These are phyloP conservation scores for Cryomyces antarcticus DNA, from an alignment of 495 filamentous ascomycete genomes.

Conservation along the genomic window DNA sequence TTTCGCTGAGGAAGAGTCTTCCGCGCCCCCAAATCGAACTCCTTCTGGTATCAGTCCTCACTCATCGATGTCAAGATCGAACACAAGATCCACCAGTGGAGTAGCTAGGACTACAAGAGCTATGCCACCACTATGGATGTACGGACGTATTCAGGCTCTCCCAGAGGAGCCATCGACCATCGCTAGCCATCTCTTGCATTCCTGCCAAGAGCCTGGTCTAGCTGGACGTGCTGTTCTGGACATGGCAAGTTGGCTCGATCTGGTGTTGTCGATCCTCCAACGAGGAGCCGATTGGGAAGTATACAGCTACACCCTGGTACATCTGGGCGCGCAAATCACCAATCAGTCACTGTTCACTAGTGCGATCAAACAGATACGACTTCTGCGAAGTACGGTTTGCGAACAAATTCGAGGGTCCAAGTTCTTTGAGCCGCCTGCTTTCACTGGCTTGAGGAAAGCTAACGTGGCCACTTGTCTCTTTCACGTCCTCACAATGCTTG, in stretches of 20 bases:
- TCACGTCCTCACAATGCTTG: conserved; percentile 59
- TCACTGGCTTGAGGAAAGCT: conserved; percentile 60
- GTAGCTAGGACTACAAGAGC: conserved; percentile 14
- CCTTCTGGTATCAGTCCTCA: conserved; percentile 5
- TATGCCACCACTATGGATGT: conserved; percentile 33
- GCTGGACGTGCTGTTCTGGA: conserved; percentile 27
- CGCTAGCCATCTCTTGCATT: conserved; percentile 17
- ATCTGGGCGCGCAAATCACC: conserved; percentile 70
- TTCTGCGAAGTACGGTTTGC: conserved; percentile 57
- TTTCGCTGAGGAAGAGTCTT: conserved; percentile 7
- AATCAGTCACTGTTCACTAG: conserved; percentile 72
- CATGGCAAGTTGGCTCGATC: conserved; percentile 56
- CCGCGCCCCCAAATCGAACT: conserved; percentile 7
- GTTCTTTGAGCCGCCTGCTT: conserved; percentile 53
- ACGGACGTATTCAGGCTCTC: conserved; percentile 27
- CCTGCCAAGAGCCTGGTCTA: conserved; percentile 6
- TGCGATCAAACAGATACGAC: conserved; percentile 48
- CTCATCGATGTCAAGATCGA: conserved; percentile 17
- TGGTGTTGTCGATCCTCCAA: conserved; percentile 50
- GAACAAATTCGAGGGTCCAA: conserved; percentile 56
- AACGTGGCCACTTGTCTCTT: conserved; percentile 80
- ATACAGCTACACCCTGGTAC: conserved; percentile 74
- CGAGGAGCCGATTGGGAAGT: conserved; percentile 78
- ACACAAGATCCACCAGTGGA: conserved; percentile 11
- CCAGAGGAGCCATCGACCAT: conserved; percentile 20